Conservation (phyloP, 2,329 filamentous ascomycete species). For the Sclerotinia spermophila region DNA sequence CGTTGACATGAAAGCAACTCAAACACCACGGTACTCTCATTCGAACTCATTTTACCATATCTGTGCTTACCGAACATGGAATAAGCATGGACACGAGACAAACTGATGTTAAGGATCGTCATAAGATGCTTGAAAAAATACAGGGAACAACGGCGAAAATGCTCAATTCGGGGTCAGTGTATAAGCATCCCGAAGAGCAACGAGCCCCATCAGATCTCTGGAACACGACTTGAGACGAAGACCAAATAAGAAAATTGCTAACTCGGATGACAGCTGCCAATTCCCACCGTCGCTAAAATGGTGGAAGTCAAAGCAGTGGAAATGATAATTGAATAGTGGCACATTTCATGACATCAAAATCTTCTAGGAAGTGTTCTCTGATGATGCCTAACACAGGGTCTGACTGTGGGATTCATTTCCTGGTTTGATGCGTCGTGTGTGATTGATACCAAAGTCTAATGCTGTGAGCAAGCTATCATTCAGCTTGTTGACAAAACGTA, state of each 20-base stretch:
- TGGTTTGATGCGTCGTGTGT: neutral
- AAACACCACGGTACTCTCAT: neutral
- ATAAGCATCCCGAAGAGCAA: neutral
- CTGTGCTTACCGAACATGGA: neutral
- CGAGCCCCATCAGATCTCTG: neutral
- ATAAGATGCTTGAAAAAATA: neutral
- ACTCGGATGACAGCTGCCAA: neutral
- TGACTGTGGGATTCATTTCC: neutral
- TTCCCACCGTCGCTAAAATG: neutral
- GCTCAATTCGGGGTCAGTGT: neutral
- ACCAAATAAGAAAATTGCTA: neutral
- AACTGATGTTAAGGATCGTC: neutral
- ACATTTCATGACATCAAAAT: neutral
- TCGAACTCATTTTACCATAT: neutral
- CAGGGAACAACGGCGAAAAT: neutral
- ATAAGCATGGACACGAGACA: neutral
- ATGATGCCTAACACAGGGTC: neutral
- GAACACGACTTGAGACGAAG: neutral
- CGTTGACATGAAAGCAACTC: too few relatives aligned
- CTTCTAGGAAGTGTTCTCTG: neutral
- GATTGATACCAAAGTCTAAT: neutral
- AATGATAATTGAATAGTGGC: neutral
- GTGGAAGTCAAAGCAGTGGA: neutral
- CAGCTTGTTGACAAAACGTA: neutral
- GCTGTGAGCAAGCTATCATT: neutral